These are phyloP conservation scores for Chlamydomonas sp. DNA, from an alignment of 139 green algal genomes.

Conservation along the genomic window DNA sequence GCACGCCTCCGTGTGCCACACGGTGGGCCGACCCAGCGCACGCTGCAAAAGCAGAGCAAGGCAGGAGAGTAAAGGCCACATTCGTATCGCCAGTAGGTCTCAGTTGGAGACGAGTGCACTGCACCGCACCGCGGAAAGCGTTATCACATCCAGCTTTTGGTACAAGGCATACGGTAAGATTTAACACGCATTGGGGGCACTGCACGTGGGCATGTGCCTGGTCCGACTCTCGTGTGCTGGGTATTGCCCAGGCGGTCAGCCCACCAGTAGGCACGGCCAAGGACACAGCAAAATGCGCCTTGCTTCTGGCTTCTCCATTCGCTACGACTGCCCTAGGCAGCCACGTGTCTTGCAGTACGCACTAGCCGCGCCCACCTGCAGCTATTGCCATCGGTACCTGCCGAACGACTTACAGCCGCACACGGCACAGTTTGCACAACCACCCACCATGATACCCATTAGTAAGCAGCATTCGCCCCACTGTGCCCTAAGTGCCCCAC, in stretches of 20 bases:
- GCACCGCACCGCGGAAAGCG: background rate
- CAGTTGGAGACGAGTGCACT: background rate
- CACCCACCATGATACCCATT: background rate
- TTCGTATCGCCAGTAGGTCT: background rate
- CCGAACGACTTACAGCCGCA: background rate
- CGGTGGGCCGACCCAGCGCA: conserved; percentile 23
- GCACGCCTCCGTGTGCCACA: conserved; percentile 2
- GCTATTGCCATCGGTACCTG: background rate
- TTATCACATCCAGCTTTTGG: no score
- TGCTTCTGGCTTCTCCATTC: no score
- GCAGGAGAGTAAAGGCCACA: background rate
- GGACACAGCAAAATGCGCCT: no score
- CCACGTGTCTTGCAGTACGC: background rate
- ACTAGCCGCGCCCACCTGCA: background rate
- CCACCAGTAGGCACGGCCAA: no score
- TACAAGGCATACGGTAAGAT: no score
- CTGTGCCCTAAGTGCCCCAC: background rate
- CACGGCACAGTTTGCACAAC: background rate
- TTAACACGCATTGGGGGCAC: no score
- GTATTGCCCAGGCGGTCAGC: no score
- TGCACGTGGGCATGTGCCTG: no score
- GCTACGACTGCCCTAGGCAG: background rate
- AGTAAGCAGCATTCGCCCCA: background rate
- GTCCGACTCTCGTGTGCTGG: no score
- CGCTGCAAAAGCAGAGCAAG: background rate